Evolutionary conservation across 139 green algal species (phyloP), one percentile per base, ranked within the genome.

Genomic region (Medakamo hakoo): DNA sequence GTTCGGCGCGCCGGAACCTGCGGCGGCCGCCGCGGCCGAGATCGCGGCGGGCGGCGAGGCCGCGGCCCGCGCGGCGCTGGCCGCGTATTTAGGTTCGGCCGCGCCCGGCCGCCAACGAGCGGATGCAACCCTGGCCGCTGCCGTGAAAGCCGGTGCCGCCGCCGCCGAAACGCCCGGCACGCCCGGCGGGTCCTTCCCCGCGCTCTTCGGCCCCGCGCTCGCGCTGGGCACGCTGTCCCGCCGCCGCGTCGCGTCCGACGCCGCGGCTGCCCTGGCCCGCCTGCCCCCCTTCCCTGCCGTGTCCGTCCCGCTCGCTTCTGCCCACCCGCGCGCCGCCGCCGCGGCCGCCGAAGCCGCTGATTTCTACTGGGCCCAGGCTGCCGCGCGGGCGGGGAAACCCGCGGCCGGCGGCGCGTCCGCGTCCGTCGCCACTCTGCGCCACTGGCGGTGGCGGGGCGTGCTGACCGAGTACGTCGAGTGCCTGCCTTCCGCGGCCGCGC

Each of bases 381-480:
- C 56, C 1, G 25, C 26, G 23, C 58, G 72, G 27, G 25, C 73
- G 58, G 71, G 48, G 30, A 5, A 31, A 31, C 49, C 31, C 40
- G 52, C 62, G 18, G 27, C 64, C 30, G 67, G 63, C n/a, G 40
- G 40, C 40, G n/a, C n/a, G n/a, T n/a, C n/a, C n/a, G n/a, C n/a
- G n/a, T n/a, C n/a, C n/a, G n/a, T n/a, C n/a, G 68, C 58, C 28
- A 71, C 30, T 3, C 60, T 77, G 30, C 66, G 69, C 27, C 73
- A 83, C 63, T 86, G 77, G 80, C 58, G 80, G 40, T 86, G 80
- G 80, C 55, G 73, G n/a, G 78, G 78, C 19, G 55, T 77, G 58
- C 71, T 86, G 24, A 80, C 73, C 21, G 85, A 92, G 63, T 92
- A 84, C 68, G 79, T 81, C 16, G 69, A 73, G 1, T 71, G 73